Base-by-base conservation (phyloP, 148 eudicot species). In the Simmondsia chinensis region DNA sequence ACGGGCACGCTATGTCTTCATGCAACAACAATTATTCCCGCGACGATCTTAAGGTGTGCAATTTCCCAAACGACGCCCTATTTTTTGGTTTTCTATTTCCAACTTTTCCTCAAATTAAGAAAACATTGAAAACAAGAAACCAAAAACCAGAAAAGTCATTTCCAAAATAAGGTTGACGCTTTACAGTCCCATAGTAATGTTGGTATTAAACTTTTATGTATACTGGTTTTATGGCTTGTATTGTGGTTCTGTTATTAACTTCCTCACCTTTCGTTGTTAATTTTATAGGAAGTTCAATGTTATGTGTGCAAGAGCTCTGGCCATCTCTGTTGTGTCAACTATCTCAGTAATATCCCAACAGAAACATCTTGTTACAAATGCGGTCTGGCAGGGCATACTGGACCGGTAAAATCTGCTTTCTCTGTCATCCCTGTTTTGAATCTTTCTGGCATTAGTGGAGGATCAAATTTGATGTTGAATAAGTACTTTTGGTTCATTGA, bases 291-390 rank as follows among this genome's bases (percentile, higher is more conserved):
- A 54, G 77, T 86, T 36, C 87, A 77, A 43, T 93, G 99, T 50
- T 93, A 93, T 57, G 70, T 82, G 37, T 93, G 99, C 73, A 71
- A 71, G 60, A 68, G 47, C 31, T 66, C 61, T 60, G 99, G 99
- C 29, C 99, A 93, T 70, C 83, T 93, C 44, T 82, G 94, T 59
- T 93, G 99, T 69, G 79, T 54, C 54, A 60, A 73, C 48, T 77
- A 86, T 60, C 40, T 47, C 33, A 63, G 56, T 50, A 54, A 54
- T 43, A 63, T 54, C 49, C 60, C 76, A 33, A 58, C 63, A 40
- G 82, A 70, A 57, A 62, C 62, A 16, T 76, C 99, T 18, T 86
- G 99, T 71, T 93, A 79, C 44, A 75, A 88, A 70, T 93, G 99
- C 73, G 99, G 99, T 48, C 82, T 44, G 40, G 55, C 70, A 29